These are phyloP conservation scores for Musa acuminata DNA, from an alignment of 176 grass and related monocot species.

Conservation along the genomic window DNA sequence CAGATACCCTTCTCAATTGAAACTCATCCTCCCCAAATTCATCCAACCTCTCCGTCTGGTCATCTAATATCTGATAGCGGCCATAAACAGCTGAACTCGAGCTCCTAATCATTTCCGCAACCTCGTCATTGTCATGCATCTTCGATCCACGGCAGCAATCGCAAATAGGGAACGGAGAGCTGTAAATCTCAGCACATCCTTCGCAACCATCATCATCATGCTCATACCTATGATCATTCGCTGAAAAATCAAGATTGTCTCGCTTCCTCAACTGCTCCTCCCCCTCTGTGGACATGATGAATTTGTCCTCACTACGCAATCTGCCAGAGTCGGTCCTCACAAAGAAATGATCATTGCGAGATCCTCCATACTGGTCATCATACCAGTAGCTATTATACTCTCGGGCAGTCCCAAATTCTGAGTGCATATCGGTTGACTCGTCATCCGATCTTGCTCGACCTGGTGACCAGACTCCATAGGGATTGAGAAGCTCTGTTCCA, in stretches of 20 bases:
- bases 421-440: slow-evolving; percentile 51
- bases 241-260: slow-evolving; percentile 20
- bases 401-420: slow-evolving; percentile 79
- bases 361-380: slow-evolving; percentile 31
- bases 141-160: slow-evolving; percentile 50
- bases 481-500: slow-evolving; percentile 58
- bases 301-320: slow-evolving; percentile 62
- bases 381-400: slow-evolving; percentile 74
- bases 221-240: background rate
- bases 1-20: slow-evolving; percentile 28
- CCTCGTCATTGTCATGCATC: slow-evolving; percentile 16
- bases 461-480: slow-evolving; percentile 78
- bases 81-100: slow-evolving; percentile 63
- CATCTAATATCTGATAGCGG: slow-evolving; percentile 87
- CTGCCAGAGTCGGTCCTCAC: slow-evolving; percentile 21
- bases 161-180: slow-evolving; percentile 56
- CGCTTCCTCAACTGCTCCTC: slow-evolving; percentile 14
- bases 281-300: slow-evolving; percentile 34
- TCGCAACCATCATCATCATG: slow-evolving; percentile 28
- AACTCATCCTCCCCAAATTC: slow-evolving; percentile 41
- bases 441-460: slow-evolving; percentile 41
- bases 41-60: slow-evolving; percentile 75
- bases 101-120: slow-evolving; percentile 4
- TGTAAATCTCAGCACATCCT: slow-evolving; percentile 54
- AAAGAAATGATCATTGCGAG: slow-evolving; percentile 26